Percentiles rank a stretch among this genome's conserved stretches.
phyloP scores from a whole-genome alignment of 768 basidiomycete genomes.

The Crassisporium funariophilum region DNA sequence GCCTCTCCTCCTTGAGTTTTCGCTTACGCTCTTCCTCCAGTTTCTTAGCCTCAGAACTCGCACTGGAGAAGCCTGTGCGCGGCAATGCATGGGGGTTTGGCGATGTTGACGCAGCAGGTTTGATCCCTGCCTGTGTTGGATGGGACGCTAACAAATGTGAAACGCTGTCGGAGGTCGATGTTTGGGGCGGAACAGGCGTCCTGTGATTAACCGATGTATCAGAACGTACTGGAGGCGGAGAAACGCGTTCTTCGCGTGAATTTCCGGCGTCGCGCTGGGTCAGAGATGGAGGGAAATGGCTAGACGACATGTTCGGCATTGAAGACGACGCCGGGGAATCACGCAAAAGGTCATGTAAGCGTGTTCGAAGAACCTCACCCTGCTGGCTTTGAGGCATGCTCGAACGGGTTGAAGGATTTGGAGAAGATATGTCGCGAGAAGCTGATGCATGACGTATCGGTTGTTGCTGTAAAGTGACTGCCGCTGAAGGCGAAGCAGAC shows the following conservation, averaged over 20 bases:
- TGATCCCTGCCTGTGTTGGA: neutral
- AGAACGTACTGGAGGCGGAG: conserved; percentile 11
- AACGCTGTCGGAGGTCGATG: neutral
- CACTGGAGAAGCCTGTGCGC: conserved; percentile 40
- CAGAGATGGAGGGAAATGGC: conserved; percentile 27
- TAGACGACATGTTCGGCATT: conserved; percentile 36
- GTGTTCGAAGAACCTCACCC: conserved; percentile 33
- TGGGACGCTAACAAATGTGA: neutral
- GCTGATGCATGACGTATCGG: neutral
- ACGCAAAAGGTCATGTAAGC: conserved; percentile 50
- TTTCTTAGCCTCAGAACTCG: conserved; percentile 56
- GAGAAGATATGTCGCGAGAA: conserved; percentile 12
- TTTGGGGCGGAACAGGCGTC: neutral
- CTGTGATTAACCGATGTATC: conserved; percentile 13
- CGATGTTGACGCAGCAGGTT: conserved; percentile 4
- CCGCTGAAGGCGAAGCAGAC: conserved; percentile 4
- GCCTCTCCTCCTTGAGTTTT: conserved; percentile 26
- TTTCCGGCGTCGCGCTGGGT: conserved; percentile 10
- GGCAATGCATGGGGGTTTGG: conserved; percentile 6
- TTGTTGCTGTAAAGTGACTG: neutral
- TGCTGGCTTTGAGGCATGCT: conserved; percentile 23
- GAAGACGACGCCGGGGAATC: conserved; percentile 45
- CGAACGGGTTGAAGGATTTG: conserved; percentile 20
- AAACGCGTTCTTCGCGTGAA: conserved; percentile 5
- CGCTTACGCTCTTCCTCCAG: conserved; percentile 44